A percentile compares a stretch with the other conserved stretches of the same genome.
phyloP scores from a whole-genome alignment of 1,284 basidiomycete genomes.

The Tetrapyrgos nigripes region DNA sequence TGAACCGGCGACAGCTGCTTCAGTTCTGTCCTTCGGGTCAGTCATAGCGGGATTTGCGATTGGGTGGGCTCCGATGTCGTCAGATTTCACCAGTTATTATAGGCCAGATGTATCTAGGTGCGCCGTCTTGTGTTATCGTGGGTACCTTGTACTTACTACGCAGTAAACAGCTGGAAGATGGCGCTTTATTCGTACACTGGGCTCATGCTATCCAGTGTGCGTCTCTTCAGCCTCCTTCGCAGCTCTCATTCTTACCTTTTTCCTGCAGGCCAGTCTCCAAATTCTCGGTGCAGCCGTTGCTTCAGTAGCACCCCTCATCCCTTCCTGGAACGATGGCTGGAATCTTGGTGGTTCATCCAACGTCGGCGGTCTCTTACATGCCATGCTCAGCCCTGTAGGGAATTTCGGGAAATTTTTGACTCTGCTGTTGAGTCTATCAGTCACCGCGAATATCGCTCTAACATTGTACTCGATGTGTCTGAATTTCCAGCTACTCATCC shows the following conservation, averaged over 20 bases:
- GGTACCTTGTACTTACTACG: constrained; percentile 18
- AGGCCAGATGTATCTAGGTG: constrained; percentile 71
- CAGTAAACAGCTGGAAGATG: constrained; percentile 63
- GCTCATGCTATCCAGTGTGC: too few relatives aligned
- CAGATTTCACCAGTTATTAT: constrained; percentile 79
- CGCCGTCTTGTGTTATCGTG: constrained; percentile 65
- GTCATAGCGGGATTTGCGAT: constrained; percentile 79
- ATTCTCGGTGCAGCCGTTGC: too few relatives aligned
- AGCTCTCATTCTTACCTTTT: neutral
- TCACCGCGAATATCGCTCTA: too few relatives aligned
- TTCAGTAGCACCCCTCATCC: too few relatives aligned
- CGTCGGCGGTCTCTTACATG: constrained; percentile 76
- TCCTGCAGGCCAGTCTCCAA: too few relatives aligned
- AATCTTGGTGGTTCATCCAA: too few relatives aligned
- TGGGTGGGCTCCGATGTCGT: constrained; percentile 67
- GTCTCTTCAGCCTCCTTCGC: too few relatives aligned
- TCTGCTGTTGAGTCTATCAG: too few relatives aligned
- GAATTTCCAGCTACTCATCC: constrained; percentile 81
- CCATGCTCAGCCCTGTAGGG: constrained; percentile 73
- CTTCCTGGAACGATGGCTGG: too few relatives aligned
- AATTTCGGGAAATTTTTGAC: constrained; percentile 89
- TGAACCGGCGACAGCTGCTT: constrained; percentile 56
- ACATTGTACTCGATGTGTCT: too few relatives aligned
- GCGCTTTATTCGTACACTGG: constrained; percentile 83
- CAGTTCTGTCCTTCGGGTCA: constrained; percentile 69